phyloP scores from a whole-genome alignment of 768 basidiomycete species.

The Cystofilobasidium capitatum region DNA sequence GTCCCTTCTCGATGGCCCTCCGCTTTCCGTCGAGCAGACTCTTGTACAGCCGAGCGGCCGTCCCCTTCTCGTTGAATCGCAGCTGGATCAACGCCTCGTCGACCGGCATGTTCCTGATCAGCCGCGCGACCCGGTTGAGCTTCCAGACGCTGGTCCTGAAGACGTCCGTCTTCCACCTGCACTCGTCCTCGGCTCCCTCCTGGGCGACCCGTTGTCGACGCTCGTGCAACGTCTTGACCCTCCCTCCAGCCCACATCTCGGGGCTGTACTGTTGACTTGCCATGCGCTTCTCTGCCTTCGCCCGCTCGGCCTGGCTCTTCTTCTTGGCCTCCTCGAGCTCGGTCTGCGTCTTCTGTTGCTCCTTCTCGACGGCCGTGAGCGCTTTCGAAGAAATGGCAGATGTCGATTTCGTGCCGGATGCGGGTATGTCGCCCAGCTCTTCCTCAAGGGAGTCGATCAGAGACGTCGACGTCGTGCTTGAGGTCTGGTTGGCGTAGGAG shows the following conservation, averaged over 20 bases:
- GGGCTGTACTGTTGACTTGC: neutral
- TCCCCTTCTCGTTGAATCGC: neutral
- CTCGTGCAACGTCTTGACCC: neutral
- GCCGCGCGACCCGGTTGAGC: neutral
- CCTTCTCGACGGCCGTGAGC: neutral
- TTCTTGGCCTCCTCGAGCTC: neutral
- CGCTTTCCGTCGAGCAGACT: neutral
- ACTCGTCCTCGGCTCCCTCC: neutral
- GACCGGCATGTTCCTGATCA: neutral
- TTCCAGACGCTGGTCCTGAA: neutral
- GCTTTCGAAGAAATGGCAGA: no score
- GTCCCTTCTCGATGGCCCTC: slow-evolving; percentile 1
- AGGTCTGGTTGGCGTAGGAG: neutral
- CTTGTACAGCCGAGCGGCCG: neutral
- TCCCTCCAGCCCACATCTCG: neutral
- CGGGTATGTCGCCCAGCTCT: neutral
- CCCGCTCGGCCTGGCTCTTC: neutral
- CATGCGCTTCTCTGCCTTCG: neutral
- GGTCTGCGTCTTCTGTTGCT: neutral
- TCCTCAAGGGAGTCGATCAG: neutral
- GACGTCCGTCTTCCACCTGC: slow-evolving; percentile 5
- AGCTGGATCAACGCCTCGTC: neutral
- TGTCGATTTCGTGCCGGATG: neutral
- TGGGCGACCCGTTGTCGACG: neutral
- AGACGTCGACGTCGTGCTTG: neutral